Percentiles rank a stretch among this genome's conserved stretches.
Conservation (phyloP, 305 asterid species). For the Fraxinus angustifolia region DNA sequence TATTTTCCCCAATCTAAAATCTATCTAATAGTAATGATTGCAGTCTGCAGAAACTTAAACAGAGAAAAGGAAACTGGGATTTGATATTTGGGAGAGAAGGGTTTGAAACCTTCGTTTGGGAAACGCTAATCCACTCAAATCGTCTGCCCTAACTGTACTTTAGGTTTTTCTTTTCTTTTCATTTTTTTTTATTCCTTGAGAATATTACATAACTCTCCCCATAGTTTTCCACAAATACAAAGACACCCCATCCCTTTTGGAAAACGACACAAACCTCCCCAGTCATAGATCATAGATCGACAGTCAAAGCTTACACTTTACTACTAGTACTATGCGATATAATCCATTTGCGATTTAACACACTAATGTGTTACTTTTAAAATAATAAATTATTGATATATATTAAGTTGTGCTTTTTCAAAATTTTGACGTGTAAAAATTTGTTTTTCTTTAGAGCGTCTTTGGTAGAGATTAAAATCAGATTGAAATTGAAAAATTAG, state of each 20-base stretch:
- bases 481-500: too few relatives aligned
- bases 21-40: background rate
- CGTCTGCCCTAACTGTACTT: constrained; percentile 3
- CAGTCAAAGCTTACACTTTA: background rate
- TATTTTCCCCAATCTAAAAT: background rate
- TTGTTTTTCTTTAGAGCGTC: background rate
- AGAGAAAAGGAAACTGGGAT: background rate
- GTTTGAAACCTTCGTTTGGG: background rate
- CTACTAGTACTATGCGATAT: background rate
- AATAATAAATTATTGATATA: too few relatives aligned
- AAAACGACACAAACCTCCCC: background rate
- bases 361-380: background rate
- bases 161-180: background rate
- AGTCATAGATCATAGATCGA: background rate
- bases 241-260: background rate
- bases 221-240: background rate
- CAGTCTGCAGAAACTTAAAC: background rate
- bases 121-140: background rate
- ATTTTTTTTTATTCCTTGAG: background rate
- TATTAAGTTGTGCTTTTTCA: background rate
- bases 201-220: background rate
- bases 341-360: background rate
- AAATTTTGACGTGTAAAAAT: background rate
- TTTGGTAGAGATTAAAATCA: too few relatives aligned
- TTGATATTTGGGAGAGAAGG: background rate